Percentiles rank a stretch among this genome's conserved stretches.
Conservation (phyloP, 2,329 filamentous ascomycete species). For the Paracamarosporium sp. region DNA sequence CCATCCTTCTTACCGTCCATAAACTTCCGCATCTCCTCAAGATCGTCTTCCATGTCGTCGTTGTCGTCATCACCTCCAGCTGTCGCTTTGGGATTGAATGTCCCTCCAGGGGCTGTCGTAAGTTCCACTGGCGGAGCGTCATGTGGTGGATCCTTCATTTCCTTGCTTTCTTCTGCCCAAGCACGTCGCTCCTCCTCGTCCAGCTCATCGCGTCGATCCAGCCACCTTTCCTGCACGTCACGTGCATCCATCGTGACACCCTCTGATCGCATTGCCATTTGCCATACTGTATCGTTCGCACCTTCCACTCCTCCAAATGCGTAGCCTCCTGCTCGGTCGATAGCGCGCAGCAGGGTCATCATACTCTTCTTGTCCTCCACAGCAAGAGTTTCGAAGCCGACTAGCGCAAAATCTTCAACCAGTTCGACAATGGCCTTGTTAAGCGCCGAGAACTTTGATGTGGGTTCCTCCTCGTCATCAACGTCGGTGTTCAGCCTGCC, state of each 20-base stretch:
- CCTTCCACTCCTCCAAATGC: conserved; percentile 90
- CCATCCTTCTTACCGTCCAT: conserved; percentile 55
- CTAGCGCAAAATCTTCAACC: conserved; percentile 87
- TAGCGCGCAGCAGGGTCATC: conserved; percentile 87
- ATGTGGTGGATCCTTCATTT: conserved; percentile 30
- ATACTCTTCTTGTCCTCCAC: conserved; percentile 98
- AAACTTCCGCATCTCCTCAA: conserved; percentile 48
- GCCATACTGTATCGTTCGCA: conserved; percentile 96
- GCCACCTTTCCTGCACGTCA: conserved; percentile 95
- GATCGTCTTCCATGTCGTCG: conserved; percentile 27
- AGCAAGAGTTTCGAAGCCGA: conserved; percentile 90
- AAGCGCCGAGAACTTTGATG: conserved; percentile 77
- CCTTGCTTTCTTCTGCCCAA: conserved; percentile 75
- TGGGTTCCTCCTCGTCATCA: conserved; percentile 36
- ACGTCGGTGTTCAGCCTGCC: conserved; percentile 54
- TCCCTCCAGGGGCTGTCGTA: conserved; percentile 6
- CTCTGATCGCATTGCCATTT: conserved; percentile 83
- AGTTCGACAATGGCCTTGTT: conserved; percentile 87
- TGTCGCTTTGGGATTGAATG: conserved; percentile 13
- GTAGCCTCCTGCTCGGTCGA: conserved; percentile 92
- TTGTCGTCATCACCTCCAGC: conserved; percentile 32
- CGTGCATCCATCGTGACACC: conserved; percentile 76
- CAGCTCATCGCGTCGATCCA: conserved; percentile 87
- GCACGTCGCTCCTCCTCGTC: conserved; percentile 79
- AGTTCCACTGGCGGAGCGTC: conserved; percentile 12